Evolutionary conservation across 2,329 filamentous ascomycete genomes (phyloP), one percentile per base, ranked within the genome.

Genomic region (Calonectria naviculata): DNA sequence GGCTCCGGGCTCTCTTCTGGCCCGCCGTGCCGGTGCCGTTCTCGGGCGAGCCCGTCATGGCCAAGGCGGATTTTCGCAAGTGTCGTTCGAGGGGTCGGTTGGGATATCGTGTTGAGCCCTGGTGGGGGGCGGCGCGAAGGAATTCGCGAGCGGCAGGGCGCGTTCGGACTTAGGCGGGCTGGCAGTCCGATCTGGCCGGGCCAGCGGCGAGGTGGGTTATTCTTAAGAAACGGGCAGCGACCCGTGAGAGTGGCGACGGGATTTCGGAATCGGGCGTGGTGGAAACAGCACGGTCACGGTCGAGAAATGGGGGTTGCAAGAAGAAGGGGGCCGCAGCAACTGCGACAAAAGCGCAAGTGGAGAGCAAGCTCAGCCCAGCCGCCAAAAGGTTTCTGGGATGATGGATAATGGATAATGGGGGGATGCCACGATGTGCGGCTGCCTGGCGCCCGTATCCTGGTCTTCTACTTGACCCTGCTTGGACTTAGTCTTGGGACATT

Each of bases 31-130:
- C 81, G 64, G 74, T 78, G 74, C 72, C 78, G 70, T 83, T 80
- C 71, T 84, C 84, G 65, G 82, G 82, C 54, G 84, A 84, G 66
- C 80, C 80, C 49, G 83, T 77, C 79, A 84, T 84, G 71, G 70
- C 70, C 68, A 71, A 67, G 29, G 41, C 38, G 44, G 31, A n/a
- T 36, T 52, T 19, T 56, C 46, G 36, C 26, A 29, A 31, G 60
- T 44, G 54, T 62, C 61, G 60, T 29, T 58, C 44, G 68, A 72
- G 52, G 70, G 47, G 44, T 24, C 28, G 26, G 60, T 3, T 41
- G 28, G 65, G 52, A 46, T 47, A 52, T 65, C 44, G 44, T 29
- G 52, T 26, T 38, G 34, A 49, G n/a, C 26, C 52, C 65, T 58
- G 52, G 52, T 41, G 54, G 73, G 66, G 74, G 71, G 74, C 68